These are phyloP conservation scores for Xylariaceae sp. DNA, from an alignment of 2,329 filamentous ascomycete genomes.

Conservation along the genomic window DNA sequence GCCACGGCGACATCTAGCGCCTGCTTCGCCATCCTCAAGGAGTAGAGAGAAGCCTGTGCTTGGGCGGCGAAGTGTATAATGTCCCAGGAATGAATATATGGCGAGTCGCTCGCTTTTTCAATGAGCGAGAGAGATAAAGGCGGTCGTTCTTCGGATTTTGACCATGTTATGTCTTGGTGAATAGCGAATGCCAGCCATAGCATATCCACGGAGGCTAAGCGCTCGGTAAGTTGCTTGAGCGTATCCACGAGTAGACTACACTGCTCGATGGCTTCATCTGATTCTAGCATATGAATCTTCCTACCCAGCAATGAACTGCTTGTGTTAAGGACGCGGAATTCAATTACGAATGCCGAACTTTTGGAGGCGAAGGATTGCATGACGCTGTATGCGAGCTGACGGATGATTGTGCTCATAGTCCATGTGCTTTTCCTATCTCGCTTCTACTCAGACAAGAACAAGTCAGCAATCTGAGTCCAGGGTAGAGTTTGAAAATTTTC, in stretches of 20 bases:
- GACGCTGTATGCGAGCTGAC: conserved; percentile 38
- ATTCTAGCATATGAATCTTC: conserved; percentile 28
- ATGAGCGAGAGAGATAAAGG: conserved; percentile 34
- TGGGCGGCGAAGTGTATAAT: conserved; percentile 59
- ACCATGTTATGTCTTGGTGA: conserved; percentile 36
- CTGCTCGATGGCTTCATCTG: conserved; percentile 21
- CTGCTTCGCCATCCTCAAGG: conserved; percentile 53
- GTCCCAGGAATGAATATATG: conserved; percentile 47
- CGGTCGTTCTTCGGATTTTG: conserved; percentile 31
- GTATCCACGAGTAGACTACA: conserved; percentile 27
- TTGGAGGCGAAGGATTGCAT: conserved; percentile 24
- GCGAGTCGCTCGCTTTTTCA: conserved; percentile 22
- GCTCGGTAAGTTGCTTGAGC: conserved; percentile 24
- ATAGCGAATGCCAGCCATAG: conserved; percentile 37
- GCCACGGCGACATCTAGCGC: conserved; percentile 36
- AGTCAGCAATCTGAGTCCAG: conserved; percentile 2
- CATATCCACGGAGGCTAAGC: conserved; percentile 18
- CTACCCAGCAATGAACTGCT: conserved; percentile 32
- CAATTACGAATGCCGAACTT: conserved; percentile 29
- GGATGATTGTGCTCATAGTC: conserved; percentile 36
- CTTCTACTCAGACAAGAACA: conserved; percentile 6
- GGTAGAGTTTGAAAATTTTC: neutral
- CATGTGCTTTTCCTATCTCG: conserved; percentile 38
- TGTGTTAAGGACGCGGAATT: conserved; percentile 37
- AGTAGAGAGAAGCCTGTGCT: conserved; percentile 58